These are phyloP conservation scores for Friedmanniomyces simplex DNA, from an alignment of 495 filamentous ascomycete species.

Conservation along the genomic window DNA sequence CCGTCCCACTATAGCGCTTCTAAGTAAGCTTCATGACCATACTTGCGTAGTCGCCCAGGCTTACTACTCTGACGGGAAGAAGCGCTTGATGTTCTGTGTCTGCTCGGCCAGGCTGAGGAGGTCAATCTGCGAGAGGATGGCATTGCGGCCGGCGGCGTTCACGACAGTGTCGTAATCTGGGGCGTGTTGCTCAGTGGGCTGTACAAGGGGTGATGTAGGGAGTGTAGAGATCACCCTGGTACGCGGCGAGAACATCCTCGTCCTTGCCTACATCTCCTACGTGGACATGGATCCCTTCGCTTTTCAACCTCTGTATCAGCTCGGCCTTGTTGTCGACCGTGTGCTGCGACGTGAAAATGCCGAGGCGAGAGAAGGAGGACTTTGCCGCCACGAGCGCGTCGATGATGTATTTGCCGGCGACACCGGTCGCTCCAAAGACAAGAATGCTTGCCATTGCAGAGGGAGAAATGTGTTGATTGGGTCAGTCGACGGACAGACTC, in stretches of 20 bases:
- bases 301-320: slow-evolving; percentile 37
- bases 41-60: no score
- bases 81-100: slow-evolving; percentile 47
- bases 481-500: no score
- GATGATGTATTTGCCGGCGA: slow-evolving; percentile 55
- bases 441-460: slow-evolving; percentile 38
- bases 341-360: slow-evolving; percentile 51
- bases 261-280: not conserved
- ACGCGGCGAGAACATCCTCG: not conserved
- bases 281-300: not conserved
- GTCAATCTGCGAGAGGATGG: slow-evolving; percentile 46
- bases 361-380: slow-evolving; percentile 41
- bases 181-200: not conserved
- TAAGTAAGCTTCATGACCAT: no score
- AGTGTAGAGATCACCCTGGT: slow-evolving; percentile 20
- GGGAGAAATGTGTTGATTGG: no score
- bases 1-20: slow-evolving; percentile 40
- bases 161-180: slow-evolving; percentile 53
- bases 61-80: slow-evolving; percentile 56
- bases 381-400: slow-evolving; percentile 46
- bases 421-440: slow-evolving; percentile 58
- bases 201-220: slow-evolving; percentile 25
- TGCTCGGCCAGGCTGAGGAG: slow-evolving; percentile 49
- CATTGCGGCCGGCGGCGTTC: slow-evolving; percentile 50
- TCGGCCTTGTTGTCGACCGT: slow-evolving; percentile 37